These are phyloP conservation scores for Podospora pseudocomata DNA, from an alignment of 495 filamentous ascomycete genomes.

Conservation along the genomic window DNA sequence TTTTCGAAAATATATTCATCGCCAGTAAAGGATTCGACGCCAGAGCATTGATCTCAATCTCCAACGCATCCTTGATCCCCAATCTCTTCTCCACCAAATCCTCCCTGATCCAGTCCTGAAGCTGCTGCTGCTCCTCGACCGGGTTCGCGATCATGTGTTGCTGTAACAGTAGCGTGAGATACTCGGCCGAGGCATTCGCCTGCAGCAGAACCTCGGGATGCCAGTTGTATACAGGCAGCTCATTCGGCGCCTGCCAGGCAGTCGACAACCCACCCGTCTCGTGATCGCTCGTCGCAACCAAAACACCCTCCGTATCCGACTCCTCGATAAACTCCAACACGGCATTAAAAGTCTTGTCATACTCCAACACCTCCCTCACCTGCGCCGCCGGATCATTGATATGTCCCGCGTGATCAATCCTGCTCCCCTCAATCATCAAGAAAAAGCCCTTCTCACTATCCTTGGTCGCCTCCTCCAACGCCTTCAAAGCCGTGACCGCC, in stretches of 20 bases:
- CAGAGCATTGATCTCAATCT: conserved; percentile 65
- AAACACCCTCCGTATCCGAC: conserved; percentile 66
- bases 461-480: conserved; percentile 76
- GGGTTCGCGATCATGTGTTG: conserved; percentile 47
- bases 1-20: conserved; percentile 67
- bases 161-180: conserved; percentile 57
- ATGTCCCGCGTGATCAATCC: conserved; percentile 96
- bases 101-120: conserved; percentile 56
- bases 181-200: conserved; percentile 72
- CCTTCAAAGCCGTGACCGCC: conserved; percentile 74
- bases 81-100: conserved; percentile 62
- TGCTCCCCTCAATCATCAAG: conserved; percentile 93
- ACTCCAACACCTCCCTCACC: conserved; percentile 89
- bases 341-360: conserved; percentile 77
- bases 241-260: conserved; percentile 55
- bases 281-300: conserved; percentile 89
- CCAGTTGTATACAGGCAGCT: conserved; percentile 70
- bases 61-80: conserved; percentile 69
- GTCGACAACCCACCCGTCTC: conserved; percentile 86
- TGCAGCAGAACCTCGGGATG: conserved; percentile 76
- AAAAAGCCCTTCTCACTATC: conserved; percentile 93
- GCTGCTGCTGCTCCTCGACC: conserved; percentile 33
- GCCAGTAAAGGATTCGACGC: conserved; percentile 51
- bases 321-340: conserved; percentile 81
- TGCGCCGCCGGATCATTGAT: conserved; percentile 93